Evolutionary conservation across 257 asterid genomes (phyloP).

Genomic region (Ocimum tenuiflorum): DNA sequence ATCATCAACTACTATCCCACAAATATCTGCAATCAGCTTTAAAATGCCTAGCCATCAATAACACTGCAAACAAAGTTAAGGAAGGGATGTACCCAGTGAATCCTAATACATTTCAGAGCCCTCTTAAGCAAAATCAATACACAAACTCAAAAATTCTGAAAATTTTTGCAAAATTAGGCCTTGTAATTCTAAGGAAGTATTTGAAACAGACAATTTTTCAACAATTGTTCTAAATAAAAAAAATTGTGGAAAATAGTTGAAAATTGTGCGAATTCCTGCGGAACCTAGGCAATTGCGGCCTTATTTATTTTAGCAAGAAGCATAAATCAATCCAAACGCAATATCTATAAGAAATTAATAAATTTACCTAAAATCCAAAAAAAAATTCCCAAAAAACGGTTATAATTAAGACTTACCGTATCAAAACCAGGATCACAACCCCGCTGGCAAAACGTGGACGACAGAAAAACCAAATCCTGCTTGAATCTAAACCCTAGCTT

Average conservation of each 20-base stretch:
- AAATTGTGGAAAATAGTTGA: neutral
- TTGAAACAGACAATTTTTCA: neutral
- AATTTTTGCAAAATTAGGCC: too few species aligned
- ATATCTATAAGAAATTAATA: neutral
- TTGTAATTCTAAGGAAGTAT: neutral
- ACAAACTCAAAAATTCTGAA: too few species aligned
- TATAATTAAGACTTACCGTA: slow-evolving; percentile 30
- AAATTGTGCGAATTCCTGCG: neutral
- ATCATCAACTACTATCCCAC: neutral
- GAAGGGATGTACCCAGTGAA: neutral
- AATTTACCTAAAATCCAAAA: neutral
- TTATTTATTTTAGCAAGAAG: neutral
- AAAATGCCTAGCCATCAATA: neutral
- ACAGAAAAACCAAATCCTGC: slow-evolving; percentile 80
- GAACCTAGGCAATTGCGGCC: neutral
- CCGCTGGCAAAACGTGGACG: slow-evolving; percentile 61
- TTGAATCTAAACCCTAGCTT: slow-evolving; percentile 82
- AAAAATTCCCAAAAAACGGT: neutral
- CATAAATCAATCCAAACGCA: neutral
- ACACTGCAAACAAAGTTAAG: neutral
- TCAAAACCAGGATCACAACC: slow-evolving; percentile 76
- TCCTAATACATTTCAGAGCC: neutral
- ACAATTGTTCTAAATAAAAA: neutral
- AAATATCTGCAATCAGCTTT: neutral
- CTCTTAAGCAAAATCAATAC: too few species aligned